A percentile compares a stretch with the other conserved stretches of the same genome.
Evolutionary conservation across 345 rosid genomes (phyloP).

Genomic region (Eucalyptus guilfoylei): DNA sequence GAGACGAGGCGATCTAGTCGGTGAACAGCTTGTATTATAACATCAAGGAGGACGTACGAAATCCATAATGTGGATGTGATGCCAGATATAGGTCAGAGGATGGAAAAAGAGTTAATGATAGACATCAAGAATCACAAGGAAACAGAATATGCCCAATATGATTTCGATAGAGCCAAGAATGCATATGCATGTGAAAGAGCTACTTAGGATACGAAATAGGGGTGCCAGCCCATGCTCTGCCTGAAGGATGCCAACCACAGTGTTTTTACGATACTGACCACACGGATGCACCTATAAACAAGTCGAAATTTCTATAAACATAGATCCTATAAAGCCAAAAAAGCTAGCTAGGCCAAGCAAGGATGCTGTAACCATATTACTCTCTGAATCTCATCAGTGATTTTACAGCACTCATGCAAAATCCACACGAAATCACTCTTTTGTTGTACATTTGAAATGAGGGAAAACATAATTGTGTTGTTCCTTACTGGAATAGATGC

Average conservation of each 20-base stretch:
- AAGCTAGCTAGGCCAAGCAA: background rate
- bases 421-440: background rate
- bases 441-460: background rate
- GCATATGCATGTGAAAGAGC: background rate
- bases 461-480: background rate
- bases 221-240: conserved; percentile 79
- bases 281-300: conserved; percentile 83
- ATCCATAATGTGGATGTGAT: background rate
- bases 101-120: too few species aligned
- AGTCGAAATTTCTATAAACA: background rate
- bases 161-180: background rate
- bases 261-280: conserved; percentile 97
- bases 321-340: background rate
- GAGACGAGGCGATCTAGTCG: conserved; percentile 86
- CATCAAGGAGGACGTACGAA: conserved; percentile 16
- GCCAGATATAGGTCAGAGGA: background rate
- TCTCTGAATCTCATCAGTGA: background rate
- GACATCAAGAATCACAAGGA: background rate
- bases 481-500: conserved; percentile 82
- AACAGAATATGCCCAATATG: background rate
- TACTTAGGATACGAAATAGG: conserved; percentile 69
- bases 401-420: background rate
- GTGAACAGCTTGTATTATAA: conserved; percentile 48
- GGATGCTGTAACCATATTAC: background rate
- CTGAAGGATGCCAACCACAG: conserved; percentile 89